phyloP scores from a whole-genome alignment of 495 filamentous ascomycete genomes.

The Barbatosphaeria neglecta region DNA sequence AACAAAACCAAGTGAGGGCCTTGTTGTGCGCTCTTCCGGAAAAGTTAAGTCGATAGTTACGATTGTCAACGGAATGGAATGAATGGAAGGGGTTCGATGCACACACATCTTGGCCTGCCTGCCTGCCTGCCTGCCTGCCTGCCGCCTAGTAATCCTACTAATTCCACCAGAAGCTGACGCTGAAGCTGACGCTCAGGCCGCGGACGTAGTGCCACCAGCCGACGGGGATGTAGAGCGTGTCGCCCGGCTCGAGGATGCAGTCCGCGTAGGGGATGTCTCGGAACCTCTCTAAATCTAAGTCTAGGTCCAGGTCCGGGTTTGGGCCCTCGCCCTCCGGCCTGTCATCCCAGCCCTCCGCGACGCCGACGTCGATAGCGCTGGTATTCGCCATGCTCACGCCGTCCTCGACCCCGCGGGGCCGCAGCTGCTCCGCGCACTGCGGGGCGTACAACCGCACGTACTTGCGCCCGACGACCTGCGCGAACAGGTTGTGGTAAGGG shows the following conservation, averaged over 20 bases:
- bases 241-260: slow-evolving; percentile 65
- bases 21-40: too few relatives aligned
- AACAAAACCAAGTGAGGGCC: too few relatives aligned
- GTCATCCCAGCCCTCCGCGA: slow-evolving; percentile 42
- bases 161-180: slow-evolving; percentile 98
- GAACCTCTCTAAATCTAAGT: slow-evolving; percentile 28
- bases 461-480: slow-evolving; percentile 83
- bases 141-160: too few relatives aligned
- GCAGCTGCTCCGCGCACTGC: slow-evolving; percentile 41
- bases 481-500: slow-evolving; percentile 84
- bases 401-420: slow-evolving; percentile 52
- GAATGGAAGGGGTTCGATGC: too few relatives aligned
- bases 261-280: slow-evolving; percentile 60
- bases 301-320: slow-evolving; percentile 1
- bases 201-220: slow-evolving; percentile 99
- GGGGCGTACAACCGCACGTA: slow-evolving; percentile 83
- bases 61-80: too few relatives aligned
- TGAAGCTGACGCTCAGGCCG: slow-evolving; percentile 75
- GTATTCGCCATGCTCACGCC: slow-evolving; percentile 93
- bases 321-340: slow-evolving; percentile 6
- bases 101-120: too few relatives aligned
- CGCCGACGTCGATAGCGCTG: slow-evolving; percentile 58
- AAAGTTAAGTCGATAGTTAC: too few relatives aligned
- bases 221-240: slow-evolving; percentile 81
- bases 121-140: too few relatives aligned